Evolutionary conservation across 352 stramenopile species (phyloP).

Genomic region (Globisporangium paddicum): DNA sequence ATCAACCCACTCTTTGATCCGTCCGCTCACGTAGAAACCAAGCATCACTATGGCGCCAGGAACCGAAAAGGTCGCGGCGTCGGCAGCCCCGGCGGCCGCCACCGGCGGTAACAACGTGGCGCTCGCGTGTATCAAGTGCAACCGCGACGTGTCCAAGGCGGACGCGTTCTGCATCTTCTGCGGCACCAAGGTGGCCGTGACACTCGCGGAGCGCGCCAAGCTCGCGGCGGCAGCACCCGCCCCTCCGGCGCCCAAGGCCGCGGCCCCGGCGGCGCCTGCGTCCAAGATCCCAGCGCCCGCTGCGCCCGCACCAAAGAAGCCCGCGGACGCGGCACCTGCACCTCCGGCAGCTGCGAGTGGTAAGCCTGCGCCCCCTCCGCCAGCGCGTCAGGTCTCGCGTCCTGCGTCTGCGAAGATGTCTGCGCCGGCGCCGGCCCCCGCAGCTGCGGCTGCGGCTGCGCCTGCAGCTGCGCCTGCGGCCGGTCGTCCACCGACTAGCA

Average conservation of each 20-base stretch:
- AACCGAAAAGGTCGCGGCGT: constrained; percentile 47
- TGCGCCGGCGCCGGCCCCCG: constrained; percentile 13
- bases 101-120: constrained; percentile 28
- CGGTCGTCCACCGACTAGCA: constrained; percentile 5
- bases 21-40: constrained; percentile 1
- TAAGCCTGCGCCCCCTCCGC: constrained; percentile 8
- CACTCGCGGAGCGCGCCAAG: constrained; percentile 50
- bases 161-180: constrained; percentile 89
- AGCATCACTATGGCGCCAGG: constrained; percentile 52
- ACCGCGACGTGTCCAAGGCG: constrained; percentile 57
- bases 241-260: constrained; percentile 4
- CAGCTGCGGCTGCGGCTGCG: constrained; percentile 4
- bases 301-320: constrained; percentile 4
- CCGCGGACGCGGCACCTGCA: constrained; percentile 11
- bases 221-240: constrained; percentile 14
- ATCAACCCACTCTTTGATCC: background rate
- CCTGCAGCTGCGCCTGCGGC: background rate
- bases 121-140: constrained; percentile 72
- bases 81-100: constrained; percentile 6
- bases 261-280: constrained; percentile 8
- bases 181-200: constrained; percentile 75
- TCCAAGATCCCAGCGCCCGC: constrained; percentile 3
- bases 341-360: constrained; percentile 14
- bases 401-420: constrained; percentile 8
- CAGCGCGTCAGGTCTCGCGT: constrained; percentile 8